phyloP scores from a whole-genome alignment of 2,329 filamentous ascomycete species.

The Sarocladium kiliense region DNA sequence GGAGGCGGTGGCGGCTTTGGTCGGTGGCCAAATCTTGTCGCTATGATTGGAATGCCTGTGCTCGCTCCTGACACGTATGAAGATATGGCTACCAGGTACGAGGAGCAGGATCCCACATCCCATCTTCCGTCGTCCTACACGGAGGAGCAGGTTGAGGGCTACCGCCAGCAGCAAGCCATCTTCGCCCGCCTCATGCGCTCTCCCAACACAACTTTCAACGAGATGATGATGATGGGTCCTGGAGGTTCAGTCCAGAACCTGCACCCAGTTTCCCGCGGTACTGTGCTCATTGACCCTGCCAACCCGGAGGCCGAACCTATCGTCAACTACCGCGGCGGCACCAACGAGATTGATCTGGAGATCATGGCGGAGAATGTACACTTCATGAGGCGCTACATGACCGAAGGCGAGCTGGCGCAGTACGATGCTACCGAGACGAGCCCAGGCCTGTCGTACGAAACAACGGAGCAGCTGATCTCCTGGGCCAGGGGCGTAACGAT shows the following conservation, averaged over 20 bases:
- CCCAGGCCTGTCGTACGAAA: slow-evolving; percentile 17
- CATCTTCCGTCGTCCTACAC: slow-evolving; percentile 18
- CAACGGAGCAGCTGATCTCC: slow-evolving; percentile 16
- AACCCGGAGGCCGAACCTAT: slow-evolving; percentile 17
- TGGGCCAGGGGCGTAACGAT: slow-evolving; percentile 18
- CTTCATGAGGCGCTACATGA: slow-evolving; percentile 21
- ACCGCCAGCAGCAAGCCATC: slow-evolving; percentile 35
- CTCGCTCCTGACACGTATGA: slow-evolving; percentile 17
- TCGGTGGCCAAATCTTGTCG: slow-evolving; percentile 14
- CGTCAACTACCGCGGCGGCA: slow-evolving; percentile 21
- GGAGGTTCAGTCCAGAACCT: slow-evolving; percentile 19
- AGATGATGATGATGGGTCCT: slow-evolving; percentile 32
- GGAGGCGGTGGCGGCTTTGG: slow-evolving; percentile 9
- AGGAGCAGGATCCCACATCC: slow-evolving; percentile 14
- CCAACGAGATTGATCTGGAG: slow-evolving; percentile 20
- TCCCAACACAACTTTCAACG: slow-evolving; percentile 33
- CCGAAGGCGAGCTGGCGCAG: slow-evolving; percentile 14
- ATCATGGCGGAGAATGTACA: slow-evolving; percentile 19
- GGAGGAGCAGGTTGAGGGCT: slow-evolving; percentile 17
- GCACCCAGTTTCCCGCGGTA: slow-evolving; percentile 19
- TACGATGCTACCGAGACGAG: slow-evolving; percentile 16
- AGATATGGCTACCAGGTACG: slow-evolving; percentile 13
- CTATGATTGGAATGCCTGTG: slow-evolving; percentile 19
- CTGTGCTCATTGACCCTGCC: slow-evolving; percentile 16
- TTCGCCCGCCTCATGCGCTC: slow-evolving; percentile 16